phyloP scores from a whole-genome alignment of 2,329 filamentous ascomycete species.

The Microascus cirrosus region DNA sequence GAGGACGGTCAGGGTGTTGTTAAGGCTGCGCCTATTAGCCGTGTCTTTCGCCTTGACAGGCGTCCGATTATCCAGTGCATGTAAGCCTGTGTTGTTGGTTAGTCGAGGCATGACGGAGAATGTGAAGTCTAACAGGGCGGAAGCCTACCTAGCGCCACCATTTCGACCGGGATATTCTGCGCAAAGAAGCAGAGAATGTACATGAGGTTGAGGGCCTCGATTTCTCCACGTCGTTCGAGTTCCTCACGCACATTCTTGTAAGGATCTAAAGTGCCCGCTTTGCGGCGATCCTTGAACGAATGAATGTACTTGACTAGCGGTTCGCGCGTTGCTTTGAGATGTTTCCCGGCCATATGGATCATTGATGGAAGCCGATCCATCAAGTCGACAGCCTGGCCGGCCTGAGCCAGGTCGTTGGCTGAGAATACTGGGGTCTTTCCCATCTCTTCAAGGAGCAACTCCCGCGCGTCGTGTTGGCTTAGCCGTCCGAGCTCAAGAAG shows the following conservation, averaged over 20 bases:
- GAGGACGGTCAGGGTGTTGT: constrained; percentile 36
- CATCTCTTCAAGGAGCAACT: constrained; percentile 51
- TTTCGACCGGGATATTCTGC: constrained; percentile 53
- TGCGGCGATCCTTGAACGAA: constrained; percentile 43
- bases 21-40: constrained; percentile 23
- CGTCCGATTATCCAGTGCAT: constrained; percentile 30
- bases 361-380: constrained; percentile 57
- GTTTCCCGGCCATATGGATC: constrained; percentile 54
- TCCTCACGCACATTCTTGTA: constrained; percentile 37
- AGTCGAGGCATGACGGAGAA: background rate
- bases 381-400: constrained; percentile 49
- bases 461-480: constrained; percentile 43
- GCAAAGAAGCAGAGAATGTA: constrained; percentile 54
- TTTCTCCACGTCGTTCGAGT: constrained; percentile 30
- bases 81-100: constrained; percentile 14
- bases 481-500: constrained; percentile 44
- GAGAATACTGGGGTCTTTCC: constrained; percentile 44
- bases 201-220: constrained; percentile 52
- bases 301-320: constrained; percentile 50
- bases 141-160: constrained; percentile 41
- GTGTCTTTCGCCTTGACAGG: constrained; percentile 28
- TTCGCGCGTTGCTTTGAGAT: constrained; percentile 48
- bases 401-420: constrained; percentile 41
- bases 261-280: constrained; percentile 35
- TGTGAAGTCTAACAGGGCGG: background rate